Conservation (phyloP, 2,329 filamentous ascomycete genomes). For the Aureobasidium pullulans region DNA sequence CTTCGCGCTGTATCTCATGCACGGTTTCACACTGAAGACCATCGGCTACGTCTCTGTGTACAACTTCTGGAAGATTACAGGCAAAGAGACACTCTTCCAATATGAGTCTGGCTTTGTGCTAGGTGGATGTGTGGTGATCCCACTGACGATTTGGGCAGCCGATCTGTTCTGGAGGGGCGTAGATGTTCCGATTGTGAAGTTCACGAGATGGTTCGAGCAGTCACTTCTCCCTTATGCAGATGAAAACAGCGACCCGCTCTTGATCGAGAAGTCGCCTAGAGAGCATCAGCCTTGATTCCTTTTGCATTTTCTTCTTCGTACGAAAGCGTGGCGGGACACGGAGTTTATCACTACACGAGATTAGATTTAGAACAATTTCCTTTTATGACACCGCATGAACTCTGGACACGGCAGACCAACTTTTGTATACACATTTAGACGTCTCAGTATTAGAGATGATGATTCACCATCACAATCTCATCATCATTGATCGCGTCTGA, state of each 20-base stretch:
- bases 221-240: slow-evolving; percentile 4
- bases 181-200: slow-evolving; percentile 48
- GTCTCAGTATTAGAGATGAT: not conserved
- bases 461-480: too few relatives aligned
- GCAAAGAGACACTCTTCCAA: slow-evolving; percentile 36
- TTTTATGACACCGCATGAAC: not conserved
- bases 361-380: not conserved
- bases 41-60: slow-evolving; percentile 46
- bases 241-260: not conserved
- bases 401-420: not conserved
- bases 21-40: slow-evolving; percentile 49
- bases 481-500: too few relatives aligned
- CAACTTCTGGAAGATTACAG: slow-evolving; percentile 41
- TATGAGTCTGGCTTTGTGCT: slow-evolving; percentile 44
- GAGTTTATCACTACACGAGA: not conserved
- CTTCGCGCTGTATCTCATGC: slow-evolving; percentile 54
- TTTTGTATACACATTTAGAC: not conserved
- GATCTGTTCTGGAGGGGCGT: slow-evolving; percentile 51
- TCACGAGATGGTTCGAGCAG: slow-evolving; percentile 49
- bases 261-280: slow-evolving; percentile 5
- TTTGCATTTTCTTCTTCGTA: not conserved
- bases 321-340: not conserved
- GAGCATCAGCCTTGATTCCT: not conserved
- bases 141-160: slow-evolving; percentile 47
- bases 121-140: slow-evolving; percentile 42